Base-by-base conservation (phyloP, 805 yeast genomes). In the Sugiyamaella mastotermitis region DNA sequence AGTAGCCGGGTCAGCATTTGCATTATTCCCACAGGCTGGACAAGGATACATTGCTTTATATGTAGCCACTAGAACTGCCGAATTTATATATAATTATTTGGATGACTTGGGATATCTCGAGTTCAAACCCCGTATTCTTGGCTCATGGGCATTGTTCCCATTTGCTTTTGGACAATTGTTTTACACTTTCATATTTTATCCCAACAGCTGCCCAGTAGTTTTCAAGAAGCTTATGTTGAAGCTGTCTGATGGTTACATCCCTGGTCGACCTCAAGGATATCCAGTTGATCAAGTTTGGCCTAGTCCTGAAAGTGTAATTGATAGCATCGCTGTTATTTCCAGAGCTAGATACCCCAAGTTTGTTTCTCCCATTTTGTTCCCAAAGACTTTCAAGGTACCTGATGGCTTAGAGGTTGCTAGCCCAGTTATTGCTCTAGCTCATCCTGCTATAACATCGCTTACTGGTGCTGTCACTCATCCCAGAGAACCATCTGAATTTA, bases 141-240 rank as follows among this genome's bases (percentile, higher is more conserved):
- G 66, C 3, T 47, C 65, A 10, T 64, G 68, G 68, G 54, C 39
- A 27, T 49, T 65, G 38, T 61, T 65, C 48, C 70, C 70, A 3
- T 39, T 61, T 13, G 64, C 69, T 13, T 51, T 58, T 41, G 51
- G 61, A 11, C 68, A 65, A 50, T 56, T 65, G 35, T 55, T 65
- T 39, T 50, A 61, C 43, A 42, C 61, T 4, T 57, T 58, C 35
- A 45, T 61, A 24, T 49, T 53, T 37, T 53, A 60, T 35, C 62
- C 60, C 3, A 66, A 61, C 24, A 46, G 51, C 27, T 51, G 58
- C 18, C 65, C 69, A 1, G 33, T 38, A 16, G 46, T 49, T 25
- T 60, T 65, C 49, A 46, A 41, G 18, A 38, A 45, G 13, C 30
- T 60, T 14, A 47, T 65, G 56, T 40, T 47, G 18, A 32, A 38